Conservation (phyloP, 176 grass and related monocot species). For the Saccharum spontaneum region DNA sequence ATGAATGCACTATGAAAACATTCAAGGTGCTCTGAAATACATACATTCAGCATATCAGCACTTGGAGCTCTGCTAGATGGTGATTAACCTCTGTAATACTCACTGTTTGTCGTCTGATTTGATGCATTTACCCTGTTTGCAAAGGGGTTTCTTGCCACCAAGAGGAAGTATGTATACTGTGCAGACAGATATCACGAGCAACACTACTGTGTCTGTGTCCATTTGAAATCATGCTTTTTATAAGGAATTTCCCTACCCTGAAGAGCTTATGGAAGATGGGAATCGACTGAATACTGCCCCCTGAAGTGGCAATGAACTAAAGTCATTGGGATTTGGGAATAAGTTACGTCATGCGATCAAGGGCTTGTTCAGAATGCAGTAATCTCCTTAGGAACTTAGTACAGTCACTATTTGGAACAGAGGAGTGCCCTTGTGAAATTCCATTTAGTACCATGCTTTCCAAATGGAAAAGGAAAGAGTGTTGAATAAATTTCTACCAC, state of each 20-base stretch:
- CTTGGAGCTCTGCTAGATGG: background rate
- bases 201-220: no score
- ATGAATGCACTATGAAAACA: background rate
- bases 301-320: background rate
- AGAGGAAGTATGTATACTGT: background rate
- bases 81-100: background rate
- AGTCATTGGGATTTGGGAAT: no score
- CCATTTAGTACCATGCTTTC: background rate
- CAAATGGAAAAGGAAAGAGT: background rate
- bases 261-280: background rate
- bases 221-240: background rate
- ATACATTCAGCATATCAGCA: background rate
- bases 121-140: background rate
- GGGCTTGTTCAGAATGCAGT: background rate
- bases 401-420: no score
- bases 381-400: no score
- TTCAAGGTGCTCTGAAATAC: background rate
- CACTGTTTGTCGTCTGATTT: background rate
- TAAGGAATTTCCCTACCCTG: background rate
- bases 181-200: no score
- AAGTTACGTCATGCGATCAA: no score
- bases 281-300: background rate
- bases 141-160: background rate
- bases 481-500: no score
- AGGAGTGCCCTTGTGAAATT: background rate